Evolutionary conservation across 176 grass and related monocot genomes (phyloP), one percentile per base, ranked within the genome.

Genomic region (Oryza glumipatula): DNA sequence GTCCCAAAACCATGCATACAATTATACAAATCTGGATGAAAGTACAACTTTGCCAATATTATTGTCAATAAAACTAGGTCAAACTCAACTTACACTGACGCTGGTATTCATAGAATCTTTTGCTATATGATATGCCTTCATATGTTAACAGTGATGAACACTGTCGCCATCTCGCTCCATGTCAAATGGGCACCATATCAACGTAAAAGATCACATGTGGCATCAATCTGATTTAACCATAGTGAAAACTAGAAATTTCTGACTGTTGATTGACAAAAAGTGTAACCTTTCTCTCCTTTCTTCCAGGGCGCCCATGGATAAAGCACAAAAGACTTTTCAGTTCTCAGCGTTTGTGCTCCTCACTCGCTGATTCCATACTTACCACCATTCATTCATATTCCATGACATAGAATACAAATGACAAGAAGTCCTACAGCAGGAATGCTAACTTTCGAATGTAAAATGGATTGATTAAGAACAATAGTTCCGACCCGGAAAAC

Each of bases 401-500:
- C 58, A 63, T n/a, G 21, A 0, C 58, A 11, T 23, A n/a, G 16
- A 58, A 58, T 58, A 58, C 58, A 63, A 19, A 23, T 22, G 21
- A 23, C 21, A 63, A 22, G 58, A 63, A 63, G 7, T 22, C 17
- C 58, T 63, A 23, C 58, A 63, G 23, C 2, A 63, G 58, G 58
- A 63, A 63, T 63, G n/a, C n/a, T 63, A 63, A 21, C 4, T 7
- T 60, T 63, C 11, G 21, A 23, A 63, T 63, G 58, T 17, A n/a
- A 24, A 22, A 64, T 4, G n/a, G 56, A 67, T 39, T 17, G 21
- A 44, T 60, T 66, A n/a, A 68, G 30, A 30, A 67, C 23, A 71
- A 54, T 56, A 58, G 30, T 32, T 68, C 68, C 61, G 2, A 4
- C 63, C 52, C 24, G 17, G 23, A 74, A 86, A 83, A 74, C 58